These are phyloP conservation scores for Austroboletus niveus DNA, from an alignment of 1,284 basidiomycete genomes.

Conservation along the genomic window DNA sequence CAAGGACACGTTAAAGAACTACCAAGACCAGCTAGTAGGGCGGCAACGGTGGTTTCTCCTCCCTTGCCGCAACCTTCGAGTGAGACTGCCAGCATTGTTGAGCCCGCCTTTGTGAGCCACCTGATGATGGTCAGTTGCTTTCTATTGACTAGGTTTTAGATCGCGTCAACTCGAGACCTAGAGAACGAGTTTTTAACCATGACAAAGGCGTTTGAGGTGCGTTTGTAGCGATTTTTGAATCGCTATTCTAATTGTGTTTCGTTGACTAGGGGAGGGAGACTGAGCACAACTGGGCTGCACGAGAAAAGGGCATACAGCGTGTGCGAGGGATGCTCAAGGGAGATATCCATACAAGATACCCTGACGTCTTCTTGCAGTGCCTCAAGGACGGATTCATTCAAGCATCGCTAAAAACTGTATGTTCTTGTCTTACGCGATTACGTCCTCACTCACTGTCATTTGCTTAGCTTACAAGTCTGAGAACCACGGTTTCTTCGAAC, in stretches of 20 bases:
- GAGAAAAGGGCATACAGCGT: constrained; percentile 77
- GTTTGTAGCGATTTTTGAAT: constrained; percentile 5
- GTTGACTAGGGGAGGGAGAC: constrained; percentile 82
- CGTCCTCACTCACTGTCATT: constrained; percentile 5
- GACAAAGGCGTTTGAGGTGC: constrained; percentile 78
- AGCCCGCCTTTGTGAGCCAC: constrained; percentile 67
- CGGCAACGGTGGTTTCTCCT: constrained; percentile 45
- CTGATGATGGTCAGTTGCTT: neutral
- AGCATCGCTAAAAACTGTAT: constrained; percentile 82
- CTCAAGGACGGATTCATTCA: constrained; percentile 80
- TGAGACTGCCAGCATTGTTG: constrained; percentile 45
- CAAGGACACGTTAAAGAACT: constrained; percentile 45
- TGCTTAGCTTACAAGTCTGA: constrained; percentile 76
- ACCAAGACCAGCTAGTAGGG: constrained; percentile 57
- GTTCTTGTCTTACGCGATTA: constrained; percentile 26
- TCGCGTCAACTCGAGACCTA: constrained; percentile 83
- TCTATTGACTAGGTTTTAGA: constrained; percentile 41
- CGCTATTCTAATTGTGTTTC: constrained; percentile 6
- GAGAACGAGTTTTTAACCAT: constrained; percentile 83
- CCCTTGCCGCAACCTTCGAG: constrained; percentile 39
- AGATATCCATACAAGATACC: constrained; percentile 72
- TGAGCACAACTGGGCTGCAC: constrained; percentile 91
- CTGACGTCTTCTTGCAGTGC: constrained; percentile 70
- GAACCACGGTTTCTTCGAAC: constrained; percentile 87
- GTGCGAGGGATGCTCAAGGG: constrained; percentile 93